Evolutionary conservation across 2,329 filamentous ascomycete species (phyloP).

Genomic region (Diaporthe sp.): DNA sequence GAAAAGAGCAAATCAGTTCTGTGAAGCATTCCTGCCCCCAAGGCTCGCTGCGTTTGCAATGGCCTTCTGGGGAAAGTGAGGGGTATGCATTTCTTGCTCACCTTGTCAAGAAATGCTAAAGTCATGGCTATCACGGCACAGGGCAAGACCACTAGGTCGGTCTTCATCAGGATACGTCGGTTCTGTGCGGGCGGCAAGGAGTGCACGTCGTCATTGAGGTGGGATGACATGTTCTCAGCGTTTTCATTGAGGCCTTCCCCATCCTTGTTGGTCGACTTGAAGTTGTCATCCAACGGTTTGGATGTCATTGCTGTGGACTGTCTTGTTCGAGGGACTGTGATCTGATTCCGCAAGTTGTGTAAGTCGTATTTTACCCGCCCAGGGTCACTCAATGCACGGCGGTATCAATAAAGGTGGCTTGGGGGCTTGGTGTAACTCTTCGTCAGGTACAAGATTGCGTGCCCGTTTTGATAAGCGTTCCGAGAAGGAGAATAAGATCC

Average conservation of each 20-base stretch:
- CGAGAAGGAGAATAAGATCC: neutral
- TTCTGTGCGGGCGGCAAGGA: neutral
- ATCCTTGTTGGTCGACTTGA: neutral
- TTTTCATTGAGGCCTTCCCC: neutral
- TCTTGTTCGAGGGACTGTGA: neutral
- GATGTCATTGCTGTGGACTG: neutral
- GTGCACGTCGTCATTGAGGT: neutral
- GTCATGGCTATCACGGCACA: neutral
- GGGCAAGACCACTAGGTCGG: neutral
- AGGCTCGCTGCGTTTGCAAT: neutral
- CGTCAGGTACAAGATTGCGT: neutral
- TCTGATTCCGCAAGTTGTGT: neutral
- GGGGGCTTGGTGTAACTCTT: neutral
- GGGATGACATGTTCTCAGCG: neutral
- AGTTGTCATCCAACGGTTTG: neutral
- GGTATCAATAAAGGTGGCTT: neutral
- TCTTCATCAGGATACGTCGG: constrained; percentile 1
- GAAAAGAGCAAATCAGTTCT: constrained; percentile 5
- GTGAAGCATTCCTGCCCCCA: neutral
- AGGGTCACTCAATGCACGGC: neutral
- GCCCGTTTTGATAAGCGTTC: neutral
- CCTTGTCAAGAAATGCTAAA: neutral
- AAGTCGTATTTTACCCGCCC: neutral
- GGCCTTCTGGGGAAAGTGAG: neutral
- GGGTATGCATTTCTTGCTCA: neutral